Evolutionary conservation across 441 rosid genomes (phyloP).

Genomic region (Aleurites moluccanus): DNA sequence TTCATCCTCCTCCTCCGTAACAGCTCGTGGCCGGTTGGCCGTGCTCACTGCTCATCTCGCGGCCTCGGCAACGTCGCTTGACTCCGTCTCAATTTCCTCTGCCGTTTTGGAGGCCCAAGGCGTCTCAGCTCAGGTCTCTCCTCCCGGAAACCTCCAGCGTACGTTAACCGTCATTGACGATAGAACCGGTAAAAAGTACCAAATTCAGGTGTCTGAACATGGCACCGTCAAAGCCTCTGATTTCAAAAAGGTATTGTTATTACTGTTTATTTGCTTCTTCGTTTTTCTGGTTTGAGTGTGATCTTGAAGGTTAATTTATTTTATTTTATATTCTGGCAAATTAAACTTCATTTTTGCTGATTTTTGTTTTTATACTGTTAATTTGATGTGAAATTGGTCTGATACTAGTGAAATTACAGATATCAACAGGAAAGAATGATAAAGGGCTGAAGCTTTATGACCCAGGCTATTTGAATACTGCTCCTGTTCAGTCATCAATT

Average conservation of each 20-base stretch:
- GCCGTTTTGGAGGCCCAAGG: constrained; percentile 45
- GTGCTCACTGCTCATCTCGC: constrained; percentile 68
- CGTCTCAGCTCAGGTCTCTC: constrained; percentile 50
- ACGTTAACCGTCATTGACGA: constrained; percentile 69
- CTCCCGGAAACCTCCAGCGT: constrained; percentile 58
- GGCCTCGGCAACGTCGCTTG: constrained; percentile 25
- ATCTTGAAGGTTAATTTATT: not conserved
- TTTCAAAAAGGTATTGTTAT: constrained; percentile 61
- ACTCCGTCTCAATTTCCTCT: not conserved
- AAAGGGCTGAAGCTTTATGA: constrained; percentile 86
- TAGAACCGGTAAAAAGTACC: constrained; percentile 68
- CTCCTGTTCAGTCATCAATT: constrained; percentile 81
- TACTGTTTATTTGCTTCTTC: not conserved
- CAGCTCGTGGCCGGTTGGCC: constrained; percentile 61
- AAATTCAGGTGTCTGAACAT: constrained; percentile 53
- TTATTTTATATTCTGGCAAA: not conserved
- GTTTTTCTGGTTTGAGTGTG: not conserved
- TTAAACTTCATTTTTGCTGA: not conserved
- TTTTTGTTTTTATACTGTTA: not conserved
- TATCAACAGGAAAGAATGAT: constrained; percentile 74
- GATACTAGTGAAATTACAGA: constrained; percentile 36
- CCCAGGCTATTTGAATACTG: constrained; percentile 92
- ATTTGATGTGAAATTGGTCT: not conserved
- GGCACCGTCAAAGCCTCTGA: constrained; percentile 80
- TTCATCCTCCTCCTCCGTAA: constrained; percentile 23